Percentiles rank a stretch among this genome's conserved stretches.
These are phyloP conservation scores for Phaeophleospora eucalypticola DNA, from an alignment of 2,329 filamentous ascomycete species.

Conservation along the genomic window DNA sequence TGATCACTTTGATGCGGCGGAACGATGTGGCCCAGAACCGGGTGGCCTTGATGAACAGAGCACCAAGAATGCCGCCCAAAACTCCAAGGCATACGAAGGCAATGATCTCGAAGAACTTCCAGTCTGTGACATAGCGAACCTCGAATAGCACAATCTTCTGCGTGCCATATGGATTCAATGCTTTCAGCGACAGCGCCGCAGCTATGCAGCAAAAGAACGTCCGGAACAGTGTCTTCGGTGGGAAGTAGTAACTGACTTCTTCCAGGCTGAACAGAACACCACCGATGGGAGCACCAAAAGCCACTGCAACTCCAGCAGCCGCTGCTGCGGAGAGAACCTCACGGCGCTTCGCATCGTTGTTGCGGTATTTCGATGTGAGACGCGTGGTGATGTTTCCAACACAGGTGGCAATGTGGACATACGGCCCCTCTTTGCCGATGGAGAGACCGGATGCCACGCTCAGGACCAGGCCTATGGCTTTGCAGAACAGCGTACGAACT, in stretches of 20 bases:
- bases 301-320: slow-evolving; percentile 86
- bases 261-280: slow-evolving; percentile 91
- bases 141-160: slow-evolving; percentile 96
- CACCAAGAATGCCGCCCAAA: slow-evolving; percentile 77
- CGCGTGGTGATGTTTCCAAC: slow-evolving; percentile 94
- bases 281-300: slow-evolving; percentile 85
- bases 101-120: slow-evolving; percentile 87
- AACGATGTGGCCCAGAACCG: slow-evolving; percentile 86
- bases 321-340: slow-evolving; percentile 92
- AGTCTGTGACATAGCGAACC: slow-evolving; percentile 83
- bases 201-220: slow-evolving; percentile 97
- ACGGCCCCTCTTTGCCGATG: slow-evolving; percentile 90
- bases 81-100: slow-evolving; percentile 83
- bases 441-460: slow-evolving; percentile 91
- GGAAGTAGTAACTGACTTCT: slow-evolving; percentile 96
- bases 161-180: slow-evolving; percentile 92
- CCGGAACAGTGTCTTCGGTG: slow-evolving; percentile 91
- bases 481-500: slow-evolving; percentile 78
- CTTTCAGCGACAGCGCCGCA: slow-evolving; percentile 86
- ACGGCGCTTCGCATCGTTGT: slow-evolving; percentile 88
- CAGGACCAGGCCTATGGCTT: slow-evolving; percentile 75
- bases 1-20: slow-evolving; percentile 74
- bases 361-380: slow-evolving; percentile 88
- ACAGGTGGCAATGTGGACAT: slow-evolving; percentile 94
- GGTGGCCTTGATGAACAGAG: slow-evolving; percentile 94